Evolutionary conservation across 2,329 filamentous ascomycete genomes (phyloP).

Genomic region (Domatiomyces catenatus): DNA sequence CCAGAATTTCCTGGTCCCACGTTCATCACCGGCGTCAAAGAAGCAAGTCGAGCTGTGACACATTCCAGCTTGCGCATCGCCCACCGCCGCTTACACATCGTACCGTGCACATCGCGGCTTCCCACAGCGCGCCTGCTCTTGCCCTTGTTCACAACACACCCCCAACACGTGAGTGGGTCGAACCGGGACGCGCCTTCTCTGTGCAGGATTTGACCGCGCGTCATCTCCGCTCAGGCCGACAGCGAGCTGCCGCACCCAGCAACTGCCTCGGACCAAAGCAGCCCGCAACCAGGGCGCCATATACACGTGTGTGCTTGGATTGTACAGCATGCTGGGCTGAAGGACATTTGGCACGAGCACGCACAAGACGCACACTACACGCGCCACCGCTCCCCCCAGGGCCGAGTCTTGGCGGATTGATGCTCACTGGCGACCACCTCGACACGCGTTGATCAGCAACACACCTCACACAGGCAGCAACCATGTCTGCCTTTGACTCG

Average conservation of each 20-base stretch:
- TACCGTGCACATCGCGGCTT: background rate
- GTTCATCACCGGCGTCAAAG: background rate
- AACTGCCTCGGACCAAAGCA: background rate
- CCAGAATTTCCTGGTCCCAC: background rate
- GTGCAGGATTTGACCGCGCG: background rate
- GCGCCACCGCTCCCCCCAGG: background rate
- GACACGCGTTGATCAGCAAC: background rate
- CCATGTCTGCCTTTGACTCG: slow-evolving; percentile 12
- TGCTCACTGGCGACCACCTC: background rate
- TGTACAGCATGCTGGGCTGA: background rate
- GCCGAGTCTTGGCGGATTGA: background rate
- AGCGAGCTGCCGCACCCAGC: background rate
- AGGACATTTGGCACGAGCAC: background rate
- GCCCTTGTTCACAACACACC: background rate
- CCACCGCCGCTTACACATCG: background rate
- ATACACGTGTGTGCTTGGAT: background rate
- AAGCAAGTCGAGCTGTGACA: background rate
- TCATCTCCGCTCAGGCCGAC: background rate
- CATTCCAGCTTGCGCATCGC: background rate
- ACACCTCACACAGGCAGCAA: background rate
- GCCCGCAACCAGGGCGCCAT: background rate
- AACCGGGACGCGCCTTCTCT: background rate
- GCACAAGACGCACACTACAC: background rate
- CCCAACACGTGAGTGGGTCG: background rate
- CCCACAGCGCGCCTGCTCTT: background rate